A percentile compares a stretch with the other conserved stretches of the same genome.
Evolutionary conservation across 2,329 filamentous ascomycete genomes (phyloP).

Genomic region (Alternaria viburni): DNA sequence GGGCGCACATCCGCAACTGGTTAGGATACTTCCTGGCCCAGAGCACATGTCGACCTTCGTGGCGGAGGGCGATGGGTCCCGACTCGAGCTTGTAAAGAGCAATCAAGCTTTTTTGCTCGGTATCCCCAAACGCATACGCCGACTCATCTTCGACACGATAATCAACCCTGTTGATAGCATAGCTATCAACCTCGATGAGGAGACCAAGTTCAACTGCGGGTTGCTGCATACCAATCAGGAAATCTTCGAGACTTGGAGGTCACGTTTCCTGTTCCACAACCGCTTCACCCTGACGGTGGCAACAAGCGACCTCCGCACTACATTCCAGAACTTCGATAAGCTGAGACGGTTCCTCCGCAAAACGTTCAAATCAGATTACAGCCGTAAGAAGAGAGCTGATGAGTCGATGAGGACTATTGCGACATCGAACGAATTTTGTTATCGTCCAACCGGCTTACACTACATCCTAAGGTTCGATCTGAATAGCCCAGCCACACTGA

Average conservation of each 20-base stretch:
- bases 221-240: neutral
- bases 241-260: neutral
- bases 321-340: neutral
- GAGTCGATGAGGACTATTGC: neutral
- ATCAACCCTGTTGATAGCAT: neutral
- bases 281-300: neutral
- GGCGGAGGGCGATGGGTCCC: neutral
- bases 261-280: neutral
- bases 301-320: neutral
- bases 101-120: neutral
- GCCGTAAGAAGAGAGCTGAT: neutral
- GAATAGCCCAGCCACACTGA: neutral
- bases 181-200: neutral
- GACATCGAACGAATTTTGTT: neutral
- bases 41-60: neutral
- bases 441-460: neutral
- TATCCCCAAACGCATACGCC: neutral
- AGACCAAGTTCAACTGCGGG: neutral
- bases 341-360: neutral
- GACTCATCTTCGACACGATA: neutral
- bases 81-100: neutral
- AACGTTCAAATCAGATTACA: neutral
- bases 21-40: neutral
- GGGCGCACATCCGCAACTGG: neutral
- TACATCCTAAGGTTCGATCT: neutral